Evolutionary conservation across 208 protist species (phyloP).

Genomic region (Leishmania martiniquensis): DNA sequence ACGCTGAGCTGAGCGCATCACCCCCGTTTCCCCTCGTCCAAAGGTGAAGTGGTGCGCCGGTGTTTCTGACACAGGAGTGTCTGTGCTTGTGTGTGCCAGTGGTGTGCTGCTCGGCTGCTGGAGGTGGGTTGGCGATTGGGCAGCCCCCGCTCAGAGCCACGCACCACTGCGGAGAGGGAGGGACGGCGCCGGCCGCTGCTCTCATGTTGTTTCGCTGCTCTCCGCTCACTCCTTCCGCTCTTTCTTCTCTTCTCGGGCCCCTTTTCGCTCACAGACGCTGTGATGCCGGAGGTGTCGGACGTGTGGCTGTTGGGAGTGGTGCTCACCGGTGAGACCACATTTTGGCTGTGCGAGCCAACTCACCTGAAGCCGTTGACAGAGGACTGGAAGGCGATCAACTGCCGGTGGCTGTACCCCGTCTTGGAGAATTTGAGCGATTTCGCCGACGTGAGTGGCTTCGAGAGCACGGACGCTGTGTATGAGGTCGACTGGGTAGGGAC

Average conservation of each 20-base stretch:
- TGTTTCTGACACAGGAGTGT: neutral
- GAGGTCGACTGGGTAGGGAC: slow-evolving; percentile 48
- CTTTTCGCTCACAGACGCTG: neutral
- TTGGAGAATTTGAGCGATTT: slow-evolving; percentile 42
- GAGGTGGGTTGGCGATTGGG: neutral
- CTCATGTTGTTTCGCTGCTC: slow-evolving; percentile 1
- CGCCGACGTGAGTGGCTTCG: slow-evolving; percentile 51
- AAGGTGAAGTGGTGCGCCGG: neutral
- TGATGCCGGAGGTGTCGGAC: slow-evolving; percentile 32
- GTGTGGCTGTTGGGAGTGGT: slow-evolving; percentile 74
- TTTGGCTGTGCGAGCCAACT: slow-evolving; percentile 72
- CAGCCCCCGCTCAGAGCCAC: neutral
- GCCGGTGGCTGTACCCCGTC: slow-evolving; percentile 81
- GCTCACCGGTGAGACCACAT: slow-evolving; percentile 76
- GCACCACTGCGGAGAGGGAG: neutral
- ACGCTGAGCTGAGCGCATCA: neutral
- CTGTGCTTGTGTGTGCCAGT: neutral
- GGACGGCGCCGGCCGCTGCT: neutral
- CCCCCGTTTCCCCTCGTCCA: neutral
- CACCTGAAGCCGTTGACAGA: slow-evolving; percentile 40
- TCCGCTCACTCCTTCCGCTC: neutral
- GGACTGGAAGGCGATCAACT: slow-evolving; percentile 64
- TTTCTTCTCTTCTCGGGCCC: neutral
- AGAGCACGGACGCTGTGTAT: slow-evolving; percentile 58
- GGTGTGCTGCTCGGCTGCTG: neutral